Evolutionary conservation across 1,284 basidiomycete species (phyloP), one percentile per base, ranked within the genome.

Genomic region (Tylopilus orsonianus): DNA sequence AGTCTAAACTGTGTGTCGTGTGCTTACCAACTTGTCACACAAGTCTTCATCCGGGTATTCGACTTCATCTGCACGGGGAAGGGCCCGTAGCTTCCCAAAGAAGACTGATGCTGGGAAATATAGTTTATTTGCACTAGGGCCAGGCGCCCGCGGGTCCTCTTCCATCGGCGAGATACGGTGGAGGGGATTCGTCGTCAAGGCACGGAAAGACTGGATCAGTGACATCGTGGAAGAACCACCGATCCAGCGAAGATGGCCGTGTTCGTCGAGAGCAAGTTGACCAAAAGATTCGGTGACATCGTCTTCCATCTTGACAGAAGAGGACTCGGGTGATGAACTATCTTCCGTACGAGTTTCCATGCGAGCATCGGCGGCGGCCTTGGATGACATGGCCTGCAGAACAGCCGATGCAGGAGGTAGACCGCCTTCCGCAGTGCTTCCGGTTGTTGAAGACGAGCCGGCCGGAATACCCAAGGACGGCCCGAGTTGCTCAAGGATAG

Each of bases 241-340:
- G 58, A 94, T 93, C 91, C 91, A 94, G 53, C 91, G 83, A 73
- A 89, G 83, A 67, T 93, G 90, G 19, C 91, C 91, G 57, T 92
- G 85, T 65, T 93, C 91, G 60, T 94, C 91, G 39, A 92, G 75
- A 22, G 90, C 87, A 48, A 93, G 79, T 64, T 93, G 90, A 18
- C 90, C 91, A 61, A 90, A 86, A 22, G 86, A 83, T 63, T 91
- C 88, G 56, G 79, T 81, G 56, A 90, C 77, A 65, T 89, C 87
- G 57, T 78, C 77, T 73, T 79, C 83, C 56, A 79, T 75, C 71
- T 83, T 88, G 64, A 79, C 72, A 52, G 74, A 75, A 51, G 74
- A 69, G 14, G 73, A 70, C 33, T 70, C 61, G 22, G 69, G 66
- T n/a, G 70, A 67, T 29, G 68, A 65, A 20, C 61, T 64, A 42